These are phyloP conservation scores for Batkoa obscura DNA, from an alignment of 371 early-diverging fungal genomes.

Conservation along the genomic window DNA sequence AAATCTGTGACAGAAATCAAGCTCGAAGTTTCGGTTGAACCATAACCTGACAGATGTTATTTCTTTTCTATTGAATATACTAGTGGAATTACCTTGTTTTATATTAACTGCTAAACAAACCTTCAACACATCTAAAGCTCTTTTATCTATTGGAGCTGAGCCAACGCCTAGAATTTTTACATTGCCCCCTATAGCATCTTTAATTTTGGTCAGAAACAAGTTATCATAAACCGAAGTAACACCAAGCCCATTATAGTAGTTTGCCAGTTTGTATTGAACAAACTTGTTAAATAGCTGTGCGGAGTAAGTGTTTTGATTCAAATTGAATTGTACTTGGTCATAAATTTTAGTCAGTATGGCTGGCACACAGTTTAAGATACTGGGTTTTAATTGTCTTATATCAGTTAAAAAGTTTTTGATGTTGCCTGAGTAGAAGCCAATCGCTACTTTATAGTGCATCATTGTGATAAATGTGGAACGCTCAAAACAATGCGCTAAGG, in stretches of 20 bases:
- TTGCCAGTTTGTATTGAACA: conserved; percentile 29
- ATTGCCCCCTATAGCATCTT: conserved; percentile 72
- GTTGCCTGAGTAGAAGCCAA: conserved; percentile 76
- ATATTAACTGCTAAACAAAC: conserved; percentile 49
- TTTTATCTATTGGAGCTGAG: conserved; percentile 78
- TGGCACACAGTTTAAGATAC: conserved; percentile 75
- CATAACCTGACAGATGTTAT: conserved; percentile 38
- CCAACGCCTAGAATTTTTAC: conserved; percentile 60
- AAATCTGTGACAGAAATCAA: not conserved
- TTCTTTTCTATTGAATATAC: conserved; percentile 5
- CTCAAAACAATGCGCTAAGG: conserved; percentile 69
- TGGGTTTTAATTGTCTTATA: conserved; percentile 56
- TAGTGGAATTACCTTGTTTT: conserved; percentile 18
- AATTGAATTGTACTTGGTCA: conserved; percentile 47
- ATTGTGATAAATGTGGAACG: conserved; percentile 28
- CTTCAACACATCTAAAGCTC: conserved; percentile 78
- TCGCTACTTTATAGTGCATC: conserved; percentile 28
- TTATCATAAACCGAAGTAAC: conserved; percentile 87
- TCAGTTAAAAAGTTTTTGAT: conserved; percentile 58
- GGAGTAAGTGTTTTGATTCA: conserved; percentile 33
- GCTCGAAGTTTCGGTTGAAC: not conserved
- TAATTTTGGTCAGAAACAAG: conserved; percentile 77
- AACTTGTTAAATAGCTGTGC: conserved; percentile 36
- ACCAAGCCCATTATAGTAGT: conserved; percentile 78
- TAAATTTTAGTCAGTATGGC: conserved; percentile 77